Base-by-base conservation (phyloP, 2,329 filamentous ascomycete species). In the Aureobasidium namibiae region DNA sequence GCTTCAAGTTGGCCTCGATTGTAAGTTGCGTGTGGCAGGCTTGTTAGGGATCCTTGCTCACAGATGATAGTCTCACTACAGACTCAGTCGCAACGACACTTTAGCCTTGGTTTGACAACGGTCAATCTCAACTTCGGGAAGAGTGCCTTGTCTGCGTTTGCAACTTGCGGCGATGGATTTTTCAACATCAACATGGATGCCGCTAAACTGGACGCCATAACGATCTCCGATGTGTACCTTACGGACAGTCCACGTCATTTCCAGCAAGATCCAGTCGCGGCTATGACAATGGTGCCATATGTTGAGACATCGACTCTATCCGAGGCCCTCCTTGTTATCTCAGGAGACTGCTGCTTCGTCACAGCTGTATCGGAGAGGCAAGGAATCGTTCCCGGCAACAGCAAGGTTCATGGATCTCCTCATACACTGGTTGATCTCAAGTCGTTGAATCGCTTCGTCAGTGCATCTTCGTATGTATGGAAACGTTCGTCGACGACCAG, bases 391-490 rank as follows among this genome's bases (percentile, higher is more conserved):
- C 73, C 75, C 10, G 70, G 74, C 34, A 70, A 71, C 16, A 71
- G 75, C 31, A 65, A 67, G 24, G 54, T 77, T 13, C 71, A 71
- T 41, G 76, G 75, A n/a, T 73, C 69, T 18, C 74, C 76, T 9
- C 72, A 67, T 62, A 72, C 71, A 59, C 49, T 79, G 18, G 67
- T 74, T 5, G 78, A 77, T 64, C 79, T 76, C 0, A 66, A 70
- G 13, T 69, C 72, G 52, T 66, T 80, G 71, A 73, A 49, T 13
- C 76, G 75, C 61, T 70, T 84, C 29, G 74, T 83, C 33, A 75
- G 80, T 13, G 78, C 78, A 23, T 80, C 73, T 1, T 65, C 67
- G 9, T 67, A 70, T 42, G 68, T 70, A 8, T 70, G 75, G 46
- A 68, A 72, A 31, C 67, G 66, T 36, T 56, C 60, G 3, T 18